Conservation (phyloP, 305 asterid genomes). For the Solanum hybrid region DNA sequence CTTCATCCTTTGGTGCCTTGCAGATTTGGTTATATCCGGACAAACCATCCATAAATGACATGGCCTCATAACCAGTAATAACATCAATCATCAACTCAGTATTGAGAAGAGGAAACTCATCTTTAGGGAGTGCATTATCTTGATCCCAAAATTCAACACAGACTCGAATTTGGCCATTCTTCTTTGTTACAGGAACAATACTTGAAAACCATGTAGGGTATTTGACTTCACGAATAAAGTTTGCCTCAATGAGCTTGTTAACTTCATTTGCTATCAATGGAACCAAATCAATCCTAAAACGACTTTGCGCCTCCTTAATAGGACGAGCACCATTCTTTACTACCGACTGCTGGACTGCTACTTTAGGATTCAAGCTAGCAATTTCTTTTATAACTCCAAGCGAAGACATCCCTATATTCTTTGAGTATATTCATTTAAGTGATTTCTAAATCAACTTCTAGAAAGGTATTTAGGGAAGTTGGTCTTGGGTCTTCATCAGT, state of each 20-base stretch:
- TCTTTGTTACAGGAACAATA: no score
- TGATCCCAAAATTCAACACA: no score
- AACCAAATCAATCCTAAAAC: background rate
- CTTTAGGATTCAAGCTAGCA: background rate
- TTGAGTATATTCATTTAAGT: background rate
- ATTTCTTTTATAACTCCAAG: background rate
- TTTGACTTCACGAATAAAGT: no score
- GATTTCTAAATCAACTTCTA: background rate
- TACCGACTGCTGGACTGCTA: background rate
- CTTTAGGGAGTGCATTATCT: no score
- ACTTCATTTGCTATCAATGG: background rate
- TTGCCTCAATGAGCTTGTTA: background rate
- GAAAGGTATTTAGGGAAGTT: background rate
- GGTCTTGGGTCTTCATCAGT: background rate
- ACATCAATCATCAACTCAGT: no score
- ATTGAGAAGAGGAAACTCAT: no score
- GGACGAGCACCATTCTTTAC: background rate
- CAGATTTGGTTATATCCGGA: no score
- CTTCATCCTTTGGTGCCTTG: no score
- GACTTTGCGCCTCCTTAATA: background rate
- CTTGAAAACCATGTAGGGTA: background rate
- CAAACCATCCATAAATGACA: no score
- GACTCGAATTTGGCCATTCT: no score
- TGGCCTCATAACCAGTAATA: no score
- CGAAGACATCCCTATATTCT: background rate